Base-by-base conservation (phyloP, 208 protist genomes). In the Wallacemonas sp. region DNA sequence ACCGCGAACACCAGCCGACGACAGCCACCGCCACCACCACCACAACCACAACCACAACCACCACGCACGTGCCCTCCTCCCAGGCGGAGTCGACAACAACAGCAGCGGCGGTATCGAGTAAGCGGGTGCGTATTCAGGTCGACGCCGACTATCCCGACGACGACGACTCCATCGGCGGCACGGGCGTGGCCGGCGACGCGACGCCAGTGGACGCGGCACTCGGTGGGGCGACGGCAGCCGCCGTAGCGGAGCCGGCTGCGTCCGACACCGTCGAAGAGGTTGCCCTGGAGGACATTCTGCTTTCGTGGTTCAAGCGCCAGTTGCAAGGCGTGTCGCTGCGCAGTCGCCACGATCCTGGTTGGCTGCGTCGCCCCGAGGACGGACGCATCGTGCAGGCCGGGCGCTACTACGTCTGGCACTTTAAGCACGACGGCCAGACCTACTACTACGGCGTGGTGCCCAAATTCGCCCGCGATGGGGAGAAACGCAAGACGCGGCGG, bases 361-460 rank as follows among this genome's bases (percentile, higher is more conserved):
- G 83, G 83, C 65, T 88, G 64, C 74, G 78, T 14, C 65, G 80
- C 70, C 48, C 36, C 47, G 41, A 58, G 16, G 49, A 61, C 17
- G 39, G 57, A n/a, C 38, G 69, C 36, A 82, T 85, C 41, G 72
- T 88, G 44, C 78, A 80, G 32, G 79, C 83, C 30, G 83, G 83
- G 1, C 83, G 78, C 33, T 89, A 86, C 75, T 76, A 82, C 71
- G 82, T 89, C 26, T 89, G 83, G 83, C 58, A 74, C 65, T 77
- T 82, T 41, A 46, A 76, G 33, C 83, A 89, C 63, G 83, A 89
- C 54, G 65, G 56, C 0, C 69, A 86, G 60, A 60, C 60, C 2
- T 83, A 76, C 54, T 89, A 82, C 72, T 84, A 83, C 61, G 83
- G 83, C 9, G 63, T 84, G 8, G 81, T 89, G 21, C 83, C 83